Conservation (phyloP, 768 basidiomycete genomes). For the Serendipita indica region DNA sequence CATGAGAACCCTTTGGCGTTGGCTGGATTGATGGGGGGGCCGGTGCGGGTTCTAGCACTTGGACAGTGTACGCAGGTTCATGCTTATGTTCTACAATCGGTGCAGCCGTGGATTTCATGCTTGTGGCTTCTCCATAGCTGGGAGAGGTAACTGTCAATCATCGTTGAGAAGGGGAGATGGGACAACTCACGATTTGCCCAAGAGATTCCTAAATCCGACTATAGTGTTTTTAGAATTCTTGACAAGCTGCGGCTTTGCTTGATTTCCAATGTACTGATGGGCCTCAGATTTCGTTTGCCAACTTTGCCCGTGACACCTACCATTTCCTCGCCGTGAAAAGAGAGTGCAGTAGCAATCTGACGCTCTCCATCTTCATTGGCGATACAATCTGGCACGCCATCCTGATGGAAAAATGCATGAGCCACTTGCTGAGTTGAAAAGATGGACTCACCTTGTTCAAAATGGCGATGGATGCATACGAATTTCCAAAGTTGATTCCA, state of each 20-base stretch:
- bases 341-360: slow-evolving; percentile 88
- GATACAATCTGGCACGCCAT: slow-evolving; percentile 85
- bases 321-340: slow-evolving; percentile 83
- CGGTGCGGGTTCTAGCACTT: slow-evolving; percentile 66
- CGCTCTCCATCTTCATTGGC: slow-evolving; percentile 98
- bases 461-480: slow-evolving; percentile 88
- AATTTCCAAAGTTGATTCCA: slow-evolving; percentile 94
- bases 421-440: background rate
- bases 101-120: slow-evolving; percentile 33
- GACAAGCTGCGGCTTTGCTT: slow-evolving; percentile 85
- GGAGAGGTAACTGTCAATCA: background rate
- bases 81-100: slow-evolving; percentile 46
- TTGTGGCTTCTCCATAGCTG: background rate
- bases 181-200: slow-evolving; percentile 72
- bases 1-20: slow-evolving; percentile 27
- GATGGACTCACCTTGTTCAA: slow-evolving; percentile 62
- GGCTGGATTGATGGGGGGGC: slow-evolving; percentile 32
- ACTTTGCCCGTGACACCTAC: slow-evolving; percentile 35
- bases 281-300: background rate
- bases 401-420: slow-evolving; percentile 30
- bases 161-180: background rate
- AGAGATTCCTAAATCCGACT: slow-evolving; percentile 80
- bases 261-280: slow-evolving; percentile 85
- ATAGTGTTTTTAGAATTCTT: slow-evolving; percentile 93
- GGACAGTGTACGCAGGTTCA: slow-evolving; percentile 71